These are phyloP conservation scores for Phlebiopsis flavidoalba DNA, from an alignment of 768 basidiomycete species.

Conservation along the genomic window DNA sequence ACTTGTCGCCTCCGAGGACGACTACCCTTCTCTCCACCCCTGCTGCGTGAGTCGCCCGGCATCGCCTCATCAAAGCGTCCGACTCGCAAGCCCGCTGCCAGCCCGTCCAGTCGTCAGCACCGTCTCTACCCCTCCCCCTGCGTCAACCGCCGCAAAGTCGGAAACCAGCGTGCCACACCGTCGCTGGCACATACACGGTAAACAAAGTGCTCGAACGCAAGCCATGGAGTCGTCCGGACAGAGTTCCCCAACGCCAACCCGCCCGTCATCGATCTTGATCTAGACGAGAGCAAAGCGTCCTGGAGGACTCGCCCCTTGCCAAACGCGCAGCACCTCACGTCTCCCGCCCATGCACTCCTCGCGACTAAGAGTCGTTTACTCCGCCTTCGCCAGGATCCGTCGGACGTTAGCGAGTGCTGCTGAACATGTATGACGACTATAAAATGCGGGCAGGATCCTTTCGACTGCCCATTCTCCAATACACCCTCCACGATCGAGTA, in stretches of 20 bases:
- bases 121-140: too few relatives aligned
- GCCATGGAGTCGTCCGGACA: slow-evolving; percentile 51
- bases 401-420: slow-evolving; percentile 69
- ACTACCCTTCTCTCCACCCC: slow-evolving; percentile 56
- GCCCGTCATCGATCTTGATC: slow-evolving; percentile 22
- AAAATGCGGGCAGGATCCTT: slow-evolving; percentile 61
- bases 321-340: slow-evolving; percentile 22
- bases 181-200: slow-evolving; percentile 68
- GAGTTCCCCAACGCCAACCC: slow-evolving; percentile 64
- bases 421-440: slow-evolving; percentile 70
- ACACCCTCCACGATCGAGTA: slow-evolving; percentile 33
- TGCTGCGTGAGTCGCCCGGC: slow-evolving; percentile 52
- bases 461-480: slow-evolving; percentile 61
- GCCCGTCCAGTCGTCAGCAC: too few relatives aligned
- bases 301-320: slow-evolving; percentile 18
- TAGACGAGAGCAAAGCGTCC: background rate
- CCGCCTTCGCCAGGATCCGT: slow-evolving; percentile 68
- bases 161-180: slow-evolving; percentile 36
- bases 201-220: slow-evolving; percentile 62
- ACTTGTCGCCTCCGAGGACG: slow-evolving; percentile 49
- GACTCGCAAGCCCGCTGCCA: too few relatives aligned
- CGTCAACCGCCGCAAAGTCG: slow-evolving; percentile 43
- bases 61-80: background rate
- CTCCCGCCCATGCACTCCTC: slow-evolving; percentile 33
- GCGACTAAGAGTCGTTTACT: slow-evolving; percentile 49